Evolutionary conservation across 2,329 filamentous ascomycete genomes (phyloP), one percentile per base, ranked within the genome.

Genomic region (Penicillium fuscoglaucum): DNA sequence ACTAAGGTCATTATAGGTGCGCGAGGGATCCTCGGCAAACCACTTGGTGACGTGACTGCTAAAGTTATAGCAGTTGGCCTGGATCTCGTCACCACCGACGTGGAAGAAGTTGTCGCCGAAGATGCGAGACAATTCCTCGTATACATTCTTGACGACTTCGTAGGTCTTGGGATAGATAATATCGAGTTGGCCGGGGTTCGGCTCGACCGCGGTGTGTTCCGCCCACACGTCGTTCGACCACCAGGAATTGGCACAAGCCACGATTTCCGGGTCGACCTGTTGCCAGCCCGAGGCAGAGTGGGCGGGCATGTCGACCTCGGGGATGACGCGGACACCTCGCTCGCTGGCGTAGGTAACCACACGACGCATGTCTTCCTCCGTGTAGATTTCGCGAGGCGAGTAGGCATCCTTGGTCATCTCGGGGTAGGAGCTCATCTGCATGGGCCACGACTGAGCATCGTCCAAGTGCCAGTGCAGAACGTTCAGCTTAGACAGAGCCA

Each of bases 241-340:
- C 83, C 83, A 86, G 24, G 80, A 80, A 69, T 86, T 73, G 19
- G 71, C 72, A 69, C 83, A 86, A 13, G 84, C 79, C 29, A 85
- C 75, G 56, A 87, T 83, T 26, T 78, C 75, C 26, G 82, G 76
- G 59, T 86, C 82, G 7, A 86, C 75, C 59, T 83, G 82, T 54
- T 81, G 76, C 82, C 82, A 85, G 31, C 83, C 83, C 0, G 82
- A 78, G 31, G 78, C 75, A 6, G 82, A 79, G 67, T 87, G 84
- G 47, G 83, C 82, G 7, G 84, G 84, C 82, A 86, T 86, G 68
- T 87, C 84, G 43, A 86, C 80, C 65, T 87, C 84, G n/a, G 84
- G 82, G 35, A 86, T 76, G 55, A 87, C 76, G 55, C 84, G 82
- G n/a, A 87, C 77, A 56, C 80, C 84, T 19, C 83, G 83, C 35